phyloP scores from a whole-genome alignment of 2,329 filamentous ascomycete species.

The Penicillium glabrum region DNA sequence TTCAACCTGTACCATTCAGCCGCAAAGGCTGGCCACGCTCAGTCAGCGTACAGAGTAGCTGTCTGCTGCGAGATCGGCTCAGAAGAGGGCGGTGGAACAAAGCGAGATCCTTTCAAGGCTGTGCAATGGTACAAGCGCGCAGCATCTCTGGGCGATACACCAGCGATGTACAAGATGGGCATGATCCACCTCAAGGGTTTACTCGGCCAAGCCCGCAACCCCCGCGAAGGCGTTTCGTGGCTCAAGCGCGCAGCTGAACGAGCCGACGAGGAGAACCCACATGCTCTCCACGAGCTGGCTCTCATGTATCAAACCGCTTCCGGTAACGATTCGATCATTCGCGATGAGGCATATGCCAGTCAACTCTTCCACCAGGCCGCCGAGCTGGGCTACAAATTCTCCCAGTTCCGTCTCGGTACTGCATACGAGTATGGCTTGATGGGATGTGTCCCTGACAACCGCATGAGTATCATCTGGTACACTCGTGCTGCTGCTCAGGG shows the following conservation, averaged over 20 bases:
- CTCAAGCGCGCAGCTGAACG: constrained; percentile 88
- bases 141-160: constrained; percentile 82
- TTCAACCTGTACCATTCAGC: constrained; percentile 92
- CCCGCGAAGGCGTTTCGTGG: constrained; percentile 85
- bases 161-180: constrained; percentile 97
- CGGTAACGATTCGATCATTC: constrained; percentile 69
- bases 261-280: constrained; percentile 86
- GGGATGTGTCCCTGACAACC: constrained; percentile 77
- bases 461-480: constrained; percentile 91
- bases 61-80: constrained; percentile 97
- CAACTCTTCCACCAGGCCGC: constrained; percentile 81
- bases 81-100: constrained; percentile 90
- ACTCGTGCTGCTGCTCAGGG: constrained; percentile 85
- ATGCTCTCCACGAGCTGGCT: constrained; percentile 86
- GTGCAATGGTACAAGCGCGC: constrained; percentile 98
- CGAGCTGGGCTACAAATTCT: constrained; percentile 90
- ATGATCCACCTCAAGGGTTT: constrained; percentile 94
- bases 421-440: constrained; percentile 87
- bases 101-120: constrained; percentile 86
- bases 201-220: constrained; percentile 80
- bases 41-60: constrained; percentile 88
- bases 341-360: constrained; percentile 79
- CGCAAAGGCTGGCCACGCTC: constrained; percentile 82
- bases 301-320: constrained; percentile 59
- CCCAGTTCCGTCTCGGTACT: constrained; percentile 83